Percentiles rank a stretch among this genome's conserved stretches.
phyloP scores from a whole-genome alignment of 768 basidiomycete genomes.

The Mrakia frigida region DNA sequence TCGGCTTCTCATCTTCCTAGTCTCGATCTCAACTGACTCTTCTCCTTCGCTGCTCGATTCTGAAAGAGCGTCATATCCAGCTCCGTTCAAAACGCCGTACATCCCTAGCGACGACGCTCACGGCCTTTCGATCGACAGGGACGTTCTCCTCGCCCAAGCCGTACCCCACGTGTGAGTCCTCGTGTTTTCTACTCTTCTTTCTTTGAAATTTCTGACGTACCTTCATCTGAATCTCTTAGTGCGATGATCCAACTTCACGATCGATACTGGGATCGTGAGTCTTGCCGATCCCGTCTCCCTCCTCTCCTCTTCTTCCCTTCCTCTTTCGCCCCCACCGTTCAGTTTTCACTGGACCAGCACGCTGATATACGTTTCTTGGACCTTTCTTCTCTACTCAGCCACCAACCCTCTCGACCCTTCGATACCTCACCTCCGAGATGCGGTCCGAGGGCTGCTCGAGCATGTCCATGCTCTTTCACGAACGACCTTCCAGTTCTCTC shows the following conservation, averaged over 20 bases:
- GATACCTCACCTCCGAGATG: neutral
- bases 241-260: neutral
- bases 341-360: too few species aligned
- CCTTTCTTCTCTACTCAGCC: too few species aligned
- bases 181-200: neutral
- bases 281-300: too few species aligned
- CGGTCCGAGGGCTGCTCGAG: neutral
- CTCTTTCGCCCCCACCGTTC: too few species aligned
- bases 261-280: constrained; percentile 2
- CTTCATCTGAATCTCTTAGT: neutral
- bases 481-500: neutral
- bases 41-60: neutral
- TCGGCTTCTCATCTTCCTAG: neutral
- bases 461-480: neutral
- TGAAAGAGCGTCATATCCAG: neutral
- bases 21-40: too few species aligned
- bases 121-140: neutral
- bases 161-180: neutral
- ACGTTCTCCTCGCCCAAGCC: neutral
- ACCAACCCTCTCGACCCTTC: neutral
- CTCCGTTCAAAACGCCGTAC: neutral
- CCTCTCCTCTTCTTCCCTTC: too few species aligned
- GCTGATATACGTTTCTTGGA: too few species aligned
- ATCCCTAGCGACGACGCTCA: neutral
- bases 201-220: neutral